A percentile compares a stretch with the other conserved stretches of the same genome.
phyloP scores from a whole-genome alignment of 2,329 filamentous ascomycete genomes.

The Xylaria sp. region DNA sequence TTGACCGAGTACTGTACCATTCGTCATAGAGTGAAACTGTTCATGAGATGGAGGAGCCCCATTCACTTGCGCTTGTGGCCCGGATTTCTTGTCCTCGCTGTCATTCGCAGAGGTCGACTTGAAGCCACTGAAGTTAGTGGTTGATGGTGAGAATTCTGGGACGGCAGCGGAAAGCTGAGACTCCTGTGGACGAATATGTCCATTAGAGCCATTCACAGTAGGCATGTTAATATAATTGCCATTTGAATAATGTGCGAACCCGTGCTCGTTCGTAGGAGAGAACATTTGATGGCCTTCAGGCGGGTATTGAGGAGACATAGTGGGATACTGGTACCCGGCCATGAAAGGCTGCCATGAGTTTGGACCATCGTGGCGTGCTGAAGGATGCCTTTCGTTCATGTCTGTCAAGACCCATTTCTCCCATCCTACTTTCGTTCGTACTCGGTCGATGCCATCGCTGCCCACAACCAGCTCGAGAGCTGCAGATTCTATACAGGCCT shows the following conservation, averaged over 20 bases:
- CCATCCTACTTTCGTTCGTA: slow-evolving; percentile 79
- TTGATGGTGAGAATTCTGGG: slow-evolving; percentile 62
- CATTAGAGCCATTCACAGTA: slow-evolving; percentile 36
- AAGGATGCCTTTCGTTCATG: slow-evolving; percentile 71
- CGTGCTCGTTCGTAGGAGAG: slow-evolving; percentile 39
- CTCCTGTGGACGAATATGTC: slow-evolving; percentile 43
- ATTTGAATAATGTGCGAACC: slow-evolving; percentile 42
- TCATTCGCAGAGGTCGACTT: slow-evolving; percentile 13
- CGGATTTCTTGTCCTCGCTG: not conserved
- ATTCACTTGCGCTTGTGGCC: slow-evolving; percentile 13
- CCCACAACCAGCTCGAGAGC: slow-evolving; percentile 76
- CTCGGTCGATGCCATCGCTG: slow-evolving; percentile 77
- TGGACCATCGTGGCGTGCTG: slow-evolving; percentile 75
- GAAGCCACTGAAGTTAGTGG: slow-evolving; percentile 22
- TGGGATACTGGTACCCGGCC: slow-evolving; percentile 26
- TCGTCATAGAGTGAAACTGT: not conserved
- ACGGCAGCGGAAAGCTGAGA: slow-evolving; percentile 67
- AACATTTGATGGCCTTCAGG: slow-evolving; percentile 39
- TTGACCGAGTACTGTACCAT: slow-evolving; percentile 11
- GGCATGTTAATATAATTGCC: slow-evolving; percentile 33
- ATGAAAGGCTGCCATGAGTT: slow-evolving; percentile 42
- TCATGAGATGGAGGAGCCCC: slow-evolving; percentile 8
- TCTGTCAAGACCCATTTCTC: slow-evolving; percentile 74
- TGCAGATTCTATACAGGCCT: slow-evolving; percentile 74
- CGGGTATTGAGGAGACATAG: slow-evolving; percentile 37